A percentile compares a stretch with the other conserved stretches of the same genome.
Conservation (phyloP, 163 green algal species). For the Trebouxia gelatinosa region DNA sequence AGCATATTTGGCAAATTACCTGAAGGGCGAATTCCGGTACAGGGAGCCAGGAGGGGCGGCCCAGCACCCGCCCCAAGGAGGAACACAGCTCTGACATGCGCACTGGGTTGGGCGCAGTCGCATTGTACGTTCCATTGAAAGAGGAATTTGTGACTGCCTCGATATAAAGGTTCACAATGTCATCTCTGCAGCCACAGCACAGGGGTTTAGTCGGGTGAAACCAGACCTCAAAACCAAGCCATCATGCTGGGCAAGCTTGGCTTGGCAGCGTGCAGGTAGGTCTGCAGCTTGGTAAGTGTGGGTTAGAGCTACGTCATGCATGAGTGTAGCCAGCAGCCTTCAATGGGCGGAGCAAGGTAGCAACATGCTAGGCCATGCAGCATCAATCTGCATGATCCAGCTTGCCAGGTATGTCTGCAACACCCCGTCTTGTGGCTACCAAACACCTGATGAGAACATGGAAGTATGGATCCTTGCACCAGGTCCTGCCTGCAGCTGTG, state of each 20-base stretch:
- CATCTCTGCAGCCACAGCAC: slow-evolving; percentile 57
- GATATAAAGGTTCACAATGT: slow-evolving; percentile 82
- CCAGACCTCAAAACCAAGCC: too few species aligned
- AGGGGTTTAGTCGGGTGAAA: background rate
- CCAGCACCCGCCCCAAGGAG: slow-evolving; percentile 70
- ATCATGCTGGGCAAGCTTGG: too few species aligned
- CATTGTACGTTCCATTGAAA: slow-evolving; percentile 83
- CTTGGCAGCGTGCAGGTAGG: too few species aligned
- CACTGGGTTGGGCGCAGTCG: slow-evolving; percentile 86
- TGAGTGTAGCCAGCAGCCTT: background rate
- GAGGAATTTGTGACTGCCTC: slow-evolving; percentile 54
- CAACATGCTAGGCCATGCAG: background rate
- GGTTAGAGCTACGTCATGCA: background rate
- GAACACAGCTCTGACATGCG: slow-evolving; percentile 88
- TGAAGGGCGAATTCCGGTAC: slow-evolving; percentile 88
- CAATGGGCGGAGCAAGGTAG: background rate
- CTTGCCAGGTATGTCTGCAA: background rate
- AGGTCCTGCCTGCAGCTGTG: background rate
- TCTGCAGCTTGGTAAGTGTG: background rate
- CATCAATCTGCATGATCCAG: background rate
- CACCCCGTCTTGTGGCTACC: too few species aligned
- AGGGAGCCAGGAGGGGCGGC: slow-evolving; percentile 81
- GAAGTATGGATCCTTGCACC: too few species aligned
- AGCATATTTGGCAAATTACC: slow-evolving; percentile 31
- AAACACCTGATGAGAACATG: too few species aligned